Evolutionary conservation across 768 basidiomycete species (phyloP).

Genomic region (Amyloporia xantha): DNA sequence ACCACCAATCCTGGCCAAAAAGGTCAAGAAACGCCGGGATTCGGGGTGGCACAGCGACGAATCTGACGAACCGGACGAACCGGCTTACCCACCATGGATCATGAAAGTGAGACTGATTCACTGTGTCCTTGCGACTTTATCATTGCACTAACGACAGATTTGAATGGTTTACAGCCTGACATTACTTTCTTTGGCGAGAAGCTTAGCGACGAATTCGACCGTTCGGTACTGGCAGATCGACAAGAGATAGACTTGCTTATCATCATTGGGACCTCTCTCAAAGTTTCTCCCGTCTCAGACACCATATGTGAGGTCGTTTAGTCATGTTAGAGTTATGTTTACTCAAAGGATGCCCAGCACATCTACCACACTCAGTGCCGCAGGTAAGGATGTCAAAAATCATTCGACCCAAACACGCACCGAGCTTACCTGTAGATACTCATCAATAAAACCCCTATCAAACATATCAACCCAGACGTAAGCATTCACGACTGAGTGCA

Average conservation of each 20-base stretch:
- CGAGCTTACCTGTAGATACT: constrained; percentile 56
- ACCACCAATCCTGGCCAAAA: constrained; percentile 30
- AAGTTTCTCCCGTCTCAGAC: constrained; percentile 86
- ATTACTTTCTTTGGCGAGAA: constrained; percentile 98
- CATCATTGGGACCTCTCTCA: constrained; percentile 87
- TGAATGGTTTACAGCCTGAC: constrained; percentile 69
- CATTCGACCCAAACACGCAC: neutral
- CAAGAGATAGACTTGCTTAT: constrained; percentile 79
- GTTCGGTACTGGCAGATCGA: constrained; percentile 63
- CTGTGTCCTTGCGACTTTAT: neutral
- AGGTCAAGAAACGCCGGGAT: constrained; percentile 39
- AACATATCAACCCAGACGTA: constrained; percentile 89
- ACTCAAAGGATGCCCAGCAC: too few relatives aligned
- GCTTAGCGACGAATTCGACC: constrained; percentile 78
- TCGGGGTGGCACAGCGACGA: constrained; percentile 64
- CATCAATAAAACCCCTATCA: constrained; percentile 92
- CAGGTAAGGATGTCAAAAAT: constrained; percentile 76
- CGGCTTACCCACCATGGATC: constrained; percentile 64
- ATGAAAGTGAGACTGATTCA: constrained; percentile 64
- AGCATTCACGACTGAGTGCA: constrained; percentile 9
- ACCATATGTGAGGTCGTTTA: constrained; percentile 52
- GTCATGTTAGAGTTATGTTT: neutral
- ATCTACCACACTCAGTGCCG: constrained; percentile 91
- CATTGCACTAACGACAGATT: neutral
- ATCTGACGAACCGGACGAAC: constrained; percentile 47